Percentiles rank a stretch among this genome's conserved stretches.
phyloP scores from a whole-genome alignment of 2,329 filamentous ascomycete species.

The Nemania sp. region DNA sequence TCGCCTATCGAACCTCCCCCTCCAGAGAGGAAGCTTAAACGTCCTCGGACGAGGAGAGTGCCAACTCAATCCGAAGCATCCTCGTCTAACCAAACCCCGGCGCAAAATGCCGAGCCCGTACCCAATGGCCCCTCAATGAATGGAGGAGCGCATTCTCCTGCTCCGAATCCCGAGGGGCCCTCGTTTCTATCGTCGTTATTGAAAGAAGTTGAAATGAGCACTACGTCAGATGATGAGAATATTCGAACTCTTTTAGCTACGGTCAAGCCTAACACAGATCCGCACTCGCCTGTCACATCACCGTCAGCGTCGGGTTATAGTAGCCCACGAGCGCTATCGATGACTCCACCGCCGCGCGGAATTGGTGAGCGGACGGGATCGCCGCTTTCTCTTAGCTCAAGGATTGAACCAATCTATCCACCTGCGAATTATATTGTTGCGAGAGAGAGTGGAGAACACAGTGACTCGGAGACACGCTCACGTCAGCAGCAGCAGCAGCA shows the following conservation, averaged over 20 bases:
- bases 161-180: constrained; percentile 53
- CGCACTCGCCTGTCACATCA: constrained; percentile 68
- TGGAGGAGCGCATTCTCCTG: constrained; percentile 30
- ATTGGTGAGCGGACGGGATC: constrained; percentile 66
- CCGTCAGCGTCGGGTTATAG: constrained; percentile 66
- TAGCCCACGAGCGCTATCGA: constrained; percentile 68
- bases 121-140: constrained; percentile 12
- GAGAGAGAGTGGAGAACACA: constrained; percentile 47
- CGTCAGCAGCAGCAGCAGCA: constrained; percentile 35
- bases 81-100: constrained; percentile 39
- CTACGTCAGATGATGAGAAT: constrained; percentile 61
- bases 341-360: constrained; percentile 69
- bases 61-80: constrained; percentile 53
- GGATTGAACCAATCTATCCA: constrained; percentile 73
- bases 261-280: constrained; percentile 39
- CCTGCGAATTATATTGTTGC: constrained; percentile 74
- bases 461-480: constrained; percentile 48
- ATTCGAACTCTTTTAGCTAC: constrained; percentile 46
- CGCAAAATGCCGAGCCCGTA: constrained; percentile 27
- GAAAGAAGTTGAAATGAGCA: constrained; percentile 78
- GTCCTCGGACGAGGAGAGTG: constrained; percentile 76
- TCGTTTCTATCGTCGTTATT: constrained; percentile 86
- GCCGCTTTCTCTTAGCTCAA: constrained; percentile 66
- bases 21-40: constrained; percentile 82
- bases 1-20: constrained; percentile 70